These are phyloP conservation scores for Colletotrichum falcatum DNA, from an alignment of 2,329 filamentous ascomycete species.

Conservation along the genomic window DNA sequence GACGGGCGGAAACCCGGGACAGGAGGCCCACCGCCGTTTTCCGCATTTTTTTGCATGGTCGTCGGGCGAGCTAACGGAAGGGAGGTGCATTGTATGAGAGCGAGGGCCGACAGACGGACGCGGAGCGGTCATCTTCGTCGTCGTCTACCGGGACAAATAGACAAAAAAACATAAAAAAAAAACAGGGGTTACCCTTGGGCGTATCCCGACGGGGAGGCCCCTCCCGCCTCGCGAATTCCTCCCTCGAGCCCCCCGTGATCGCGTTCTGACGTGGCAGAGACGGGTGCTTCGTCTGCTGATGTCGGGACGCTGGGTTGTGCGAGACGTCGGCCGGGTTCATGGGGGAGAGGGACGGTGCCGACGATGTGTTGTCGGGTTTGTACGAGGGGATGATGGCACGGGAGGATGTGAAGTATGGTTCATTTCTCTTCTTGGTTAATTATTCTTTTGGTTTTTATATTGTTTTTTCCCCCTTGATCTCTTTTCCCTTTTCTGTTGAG, in stretches of 20 bases:
- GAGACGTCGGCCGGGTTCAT: conserved; percentile 5
- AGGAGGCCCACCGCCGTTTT: not conserved
- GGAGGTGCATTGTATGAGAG: too few species aligned
- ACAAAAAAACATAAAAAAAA: too few species aligned
- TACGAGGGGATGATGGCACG: too few species aligned
- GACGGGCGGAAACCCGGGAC: too few species aligned
- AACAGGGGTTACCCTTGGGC: not conserved
- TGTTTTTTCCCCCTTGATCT: too few species aligned
- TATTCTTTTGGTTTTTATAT: too few species aligned
- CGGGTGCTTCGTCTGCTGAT: not conserved
- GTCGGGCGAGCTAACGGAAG: not conserved
- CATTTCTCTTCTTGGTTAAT: not conserved
- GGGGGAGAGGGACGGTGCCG: not conserved
- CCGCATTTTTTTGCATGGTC: not conserved
- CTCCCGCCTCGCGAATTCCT: not conserved
- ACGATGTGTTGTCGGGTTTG: too few species aligned
- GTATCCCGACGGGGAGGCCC: not conserved
- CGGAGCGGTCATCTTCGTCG: not conserved
- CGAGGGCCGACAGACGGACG: not conserved
- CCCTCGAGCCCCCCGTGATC: not conserved
- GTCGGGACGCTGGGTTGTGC: too few species aligned
- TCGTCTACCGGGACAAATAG: not conserved
- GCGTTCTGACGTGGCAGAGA: conserved; percentile 20
- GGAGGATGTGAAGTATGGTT: not conserved
- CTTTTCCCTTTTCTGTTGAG: not conserved